Evolutionary conservation across 1,284 basidiomycete genomes (phyloP), one percentile per base, ranked within the genome.

Genomic region (Malassezia obtusa): DNA sequence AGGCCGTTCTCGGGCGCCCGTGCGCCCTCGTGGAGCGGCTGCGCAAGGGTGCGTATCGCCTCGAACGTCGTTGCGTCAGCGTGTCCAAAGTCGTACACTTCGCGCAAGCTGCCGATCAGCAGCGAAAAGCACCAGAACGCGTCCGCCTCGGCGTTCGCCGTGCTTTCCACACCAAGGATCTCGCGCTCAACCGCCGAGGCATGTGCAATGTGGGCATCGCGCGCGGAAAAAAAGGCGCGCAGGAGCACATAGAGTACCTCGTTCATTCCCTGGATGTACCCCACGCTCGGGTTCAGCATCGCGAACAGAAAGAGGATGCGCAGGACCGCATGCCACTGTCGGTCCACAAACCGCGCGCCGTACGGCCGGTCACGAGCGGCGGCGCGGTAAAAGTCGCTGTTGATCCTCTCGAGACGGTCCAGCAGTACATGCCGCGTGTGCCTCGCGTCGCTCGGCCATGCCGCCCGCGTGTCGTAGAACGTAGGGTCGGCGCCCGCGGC

Each of bases 71-170:
- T n/a, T 1, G 26, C 15, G 19, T 36, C 41, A 4, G n/a, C 31
- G 12, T 26, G 28, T 8, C 64, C 69, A 39, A 70, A 72, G 24
- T 72, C 69, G 52, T 64, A 73, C 14, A 72, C 50, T 30, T 72
- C 69, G n/a, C 67, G 58, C 45, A 72, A 56, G 31, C 67, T 62
- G 32, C 64, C 71, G 26, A 72, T 52, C 32, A 73, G 38, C 10
- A 59, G 48, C 1, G 68, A 71, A 38, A 72, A 73, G 54, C 67
- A 70, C 71, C 71, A 73, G 53, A 73, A 72, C 1, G 68, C 66
- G 38, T 73, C 71, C 1, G 71, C 71, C 40, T 73, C 71, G 30
- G 59, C 58, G 31, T 33, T 52, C 33, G 21, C 57, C 55, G 50
- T 56, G 15, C 24, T 25, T 7, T 35, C 33, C n/a, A 41, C 14